These are phyloP conservation scores for Podospora comata DNA, from an alignment of 495 filamentous ascomycete species.

Conservation along the genomic window DNA sequence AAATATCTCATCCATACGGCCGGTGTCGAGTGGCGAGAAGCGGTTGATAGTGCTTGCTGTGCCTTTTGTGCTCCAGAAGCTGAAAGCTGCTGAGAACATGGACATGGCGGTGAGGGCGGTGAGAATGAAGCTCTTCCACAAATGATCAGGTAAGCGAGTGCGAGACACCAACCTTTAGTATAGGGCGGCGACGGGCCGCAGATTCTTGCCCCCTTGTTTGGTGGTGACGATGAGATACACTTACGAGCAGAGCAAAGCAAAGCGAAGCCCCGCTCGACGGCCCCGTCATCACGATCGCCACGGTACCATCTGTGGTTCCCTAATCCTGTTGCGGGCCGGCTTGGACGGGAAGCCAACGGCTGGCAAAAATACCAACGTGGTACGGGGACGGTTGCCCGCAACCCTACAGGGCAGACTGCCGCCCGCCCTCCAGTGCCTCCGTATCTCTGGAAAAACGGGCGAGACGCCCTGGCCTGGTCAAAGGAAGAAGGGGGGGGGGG, in stretches of 20 bases:
- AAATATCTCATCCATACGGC: not conserved
- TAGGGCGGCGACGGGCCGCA: not conserved
- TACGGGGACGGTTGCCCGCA: not conserved
- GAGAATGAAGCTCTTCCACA: not conserved
- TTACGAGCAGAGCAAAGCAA: not conserved
- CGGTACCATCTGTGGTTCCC: not conserved
- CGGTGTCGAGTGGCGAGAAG: not conserved
- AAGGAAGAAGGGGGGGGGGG: no score
- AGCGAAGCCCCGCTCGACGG: no score
- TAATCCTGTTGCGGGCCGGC: not conserved
- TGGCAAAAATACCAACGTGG: constrained; percentile 4
- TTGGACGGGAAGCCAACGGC: not conserved
- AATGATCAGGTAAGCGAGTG: not conserved
- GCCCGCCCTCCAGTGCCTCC: not conserved
- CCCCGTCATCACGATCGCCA: not conserved
- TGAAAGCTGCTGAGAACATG: not conserved
- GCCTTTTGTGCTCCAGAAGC: constrained; percentile 9
- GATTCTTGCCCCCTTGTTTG: not conserved
- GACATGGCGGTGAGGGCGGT: constrained; percentile 10
- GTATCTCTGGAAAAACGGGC: not conserved
- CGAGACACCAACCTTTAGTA: not conserved
- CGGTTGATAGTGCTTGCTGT: not conserved
- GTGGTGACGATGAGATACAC: no score
- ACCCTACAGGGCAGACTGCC: constrained; percentile 10
- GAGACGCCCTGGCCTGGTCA: not conserved